Percentiles rank a stretch among this genome's conserved stretches.
These are phyloP conservation scores for Ceratocystis cacaofunesta DNA, from an alignment of 2,329 filamentous ascomycete species.

Conservation along the genomic window DNA sequence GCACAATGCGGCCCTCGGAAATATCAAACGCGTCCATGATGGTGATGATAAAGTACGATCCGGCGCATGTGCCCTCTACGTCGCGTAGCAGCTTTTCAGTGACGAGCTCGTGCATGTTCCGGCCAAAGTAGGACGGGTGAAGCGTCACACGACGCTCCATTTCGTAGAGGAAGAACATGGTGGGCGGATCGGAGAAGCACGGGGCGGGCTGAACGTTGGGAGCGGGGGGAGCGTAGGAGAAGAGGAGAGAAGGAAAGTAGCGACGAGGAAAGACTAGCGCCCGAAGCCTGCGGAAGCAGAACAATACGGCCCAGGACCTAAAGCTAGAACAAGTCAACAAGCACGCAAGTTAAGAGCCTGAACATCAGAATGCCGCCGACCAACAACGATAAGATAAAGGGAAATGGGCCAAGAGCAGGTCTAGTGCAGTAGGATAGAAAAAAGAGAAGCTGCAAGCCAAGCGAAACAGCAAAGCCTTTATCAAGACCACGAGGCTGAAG, in stretches of 20 bases:
- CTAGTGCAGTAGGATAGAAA: too few relatives aligned
- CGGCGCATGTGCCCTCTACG: constrained; percentile 88
- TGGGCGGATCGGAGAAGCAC: constrained; percentile 19
- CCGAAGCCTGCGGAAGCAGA: background rate
- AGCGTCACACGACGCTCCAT: constrained; percentile 88
- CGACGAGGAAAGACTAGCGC: background rate
- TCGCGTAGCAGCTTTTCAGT: constrained; percentile 80
- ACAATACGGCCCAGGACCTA: too few relatives aligned
- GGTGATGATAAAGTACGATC: constrained; percentile 93
- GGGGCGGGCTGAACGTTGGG: background rate
- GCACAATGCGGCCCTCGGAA: constrained; percentile 81
- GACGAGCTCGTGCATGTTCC: constrained; percentile 82
- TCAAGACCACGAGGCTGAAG: background rate
- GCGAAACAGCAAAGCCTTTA: background rate
- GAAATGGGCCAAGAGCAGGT: too few relatives aligned
- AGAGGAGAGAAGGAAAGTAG: background rate
- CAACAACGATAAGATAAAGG: too few relatives aligned
- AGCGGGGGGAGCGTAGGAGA: background rate
- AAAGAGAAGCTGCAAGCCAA: background rate
- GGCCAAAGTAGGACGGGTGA: constrained; percentile 92
- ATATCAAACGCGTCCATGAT: constrained; percentile 96
- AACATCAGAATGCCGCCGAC: too few relatives aligned
- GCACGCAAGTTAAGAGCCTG: too few relatives aligned
- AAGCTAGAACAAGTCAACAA: too few relatives aligned
- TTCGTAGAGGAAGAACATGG: constrained; percentile 97